Evolutionary conservation across 2,329 filamentous ascomycete species (phyloP), one percentile per base, ranked within the genome.

Genomic region (Curvularia sp.): DNA sequence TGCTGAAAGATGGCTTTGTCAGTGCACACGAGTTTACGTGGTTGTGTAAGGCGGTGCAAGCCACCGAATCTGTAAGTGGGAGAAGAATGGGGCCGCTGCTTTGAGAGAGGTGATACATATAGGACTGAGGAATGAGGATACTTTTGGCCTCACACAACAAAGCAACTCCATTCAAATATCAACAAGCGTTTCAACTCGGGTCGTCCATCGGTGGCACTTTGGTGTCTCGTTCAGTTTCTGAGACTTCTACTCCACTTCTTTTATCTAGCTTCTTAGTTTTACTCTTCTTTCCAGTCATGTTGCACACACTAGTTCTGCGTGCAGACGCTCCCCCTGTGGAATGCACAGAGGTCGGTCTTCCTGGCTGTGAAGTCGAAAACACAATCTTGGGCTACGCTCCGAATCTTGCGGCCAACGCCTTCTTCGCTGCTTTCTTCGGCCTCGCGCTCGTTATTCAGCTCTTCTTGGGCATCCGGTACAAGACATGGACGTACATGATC

Each of bases 341-440:
- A 2, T 84, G 48, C 48, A 50, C 35, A 20, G 35, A 50, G 9
- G 48, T 50, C n/a, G 35, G 33, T 1, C 33, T 4, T 7, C 9
- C 15, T 44, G 24, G 42, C 2, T 50, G 82, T 58, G 79, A 81
- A 0, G 77, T 84, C 22, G 68, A 79, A 47, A 75, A 72, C 2
- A 83, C 81, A 0, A 78, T 79, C n/a, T 84, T 85, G 63, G 79
- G 81, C 38, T 87, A 86, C 69, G 75, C 80, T 42, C 85, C 85
- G 0, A 78, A 73, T 28, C 71, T 84, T 0, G 76, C 74, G 4
- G 83, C 80, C 30, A 85, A 85, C 63, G 72, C 79, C 55, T 79
- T 83, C 69, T 85, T 84, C 69, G 66, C 81, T 0, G 77, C 77
- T 38, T 78, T 84, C 66, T 85, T 85, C 69, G 81, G 75, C 31